A percentile compares a stretch with the other conserved stretches of the same genome.
Evolutionary conservation across 805 yeast genomes (phyloP).

Genomic region (Yamadazyma laniorum): DNA sequence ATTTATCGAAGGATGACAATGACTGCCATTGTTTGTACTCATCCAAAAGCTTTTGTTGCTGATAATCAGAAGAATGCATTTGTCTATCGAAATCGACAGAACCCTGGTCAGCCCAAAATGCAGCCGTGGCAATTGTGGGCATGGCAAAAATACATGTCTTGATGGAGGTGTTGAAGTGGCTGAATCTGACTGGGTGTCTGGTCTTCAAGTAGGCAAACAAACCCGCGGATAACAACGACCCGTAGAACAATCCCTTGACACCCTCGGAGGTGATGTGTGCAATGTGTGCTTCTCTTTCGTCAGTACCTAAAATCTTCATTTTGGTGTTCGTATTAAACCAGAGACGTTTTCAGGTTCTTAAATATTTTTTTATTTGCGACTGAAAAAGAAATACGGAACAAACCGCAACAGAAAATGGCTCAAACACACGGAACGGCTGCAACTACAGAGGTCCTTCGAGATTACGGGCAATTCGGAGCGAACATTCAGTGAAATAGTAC

Average conservation of each 20-base stretch:
- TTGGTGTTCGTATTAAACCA: background rate
- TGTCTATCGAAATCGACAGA: conserved; percentile 42
- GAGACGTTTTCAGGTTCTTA: background rate
- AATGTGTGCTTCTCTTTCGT: conserved; percentile 41
- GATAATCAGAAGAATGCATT: conserved; percentile 31
- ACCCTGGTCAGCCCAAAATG: conserved; percentile 46
- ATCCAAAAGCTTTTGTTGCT: conserved; percentile 28
- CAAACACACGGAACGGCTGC: too few relatives aligned
- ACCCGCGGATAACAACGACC: conserved; percentile 31
- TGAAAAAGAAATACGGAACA: conserved; percentile 4
- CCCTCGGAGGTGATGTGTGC: conserved; percentile 36
- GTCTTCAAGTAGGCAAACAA: conserved; percentile 30
- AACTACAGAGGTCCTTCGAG: too few relatives aligned
- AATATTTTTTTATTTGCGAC: background rate
- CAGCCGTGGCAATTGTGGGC: conserved; percentile 39
- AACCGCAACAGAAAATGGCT: too few relatives aligned
- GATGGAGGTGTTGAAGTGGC: conserved; percentile 35
- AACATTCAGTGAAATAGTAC: too few relatives aligned
- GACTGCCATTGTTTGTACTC: conserved; percentile 36
- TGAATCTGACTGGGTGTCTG: conserved; percentile 33
- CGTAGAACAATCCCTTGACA: conserved; percentile 37
- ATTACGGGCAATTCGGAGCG: too few relatives aligned
- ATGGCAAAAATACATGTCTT: conserved; percentile 37
- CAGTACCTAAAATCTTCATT: conserved; percentile 38
- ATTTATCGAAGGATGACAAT: conserved; percentile 29